Percentiles rank a stretch among this genome's conserved stretches.
These are phyloP conservation scores for Arabidopsis lyrata DNA, from an alignment of 441 rosid species.

Conservation along the genomic window DNA sequence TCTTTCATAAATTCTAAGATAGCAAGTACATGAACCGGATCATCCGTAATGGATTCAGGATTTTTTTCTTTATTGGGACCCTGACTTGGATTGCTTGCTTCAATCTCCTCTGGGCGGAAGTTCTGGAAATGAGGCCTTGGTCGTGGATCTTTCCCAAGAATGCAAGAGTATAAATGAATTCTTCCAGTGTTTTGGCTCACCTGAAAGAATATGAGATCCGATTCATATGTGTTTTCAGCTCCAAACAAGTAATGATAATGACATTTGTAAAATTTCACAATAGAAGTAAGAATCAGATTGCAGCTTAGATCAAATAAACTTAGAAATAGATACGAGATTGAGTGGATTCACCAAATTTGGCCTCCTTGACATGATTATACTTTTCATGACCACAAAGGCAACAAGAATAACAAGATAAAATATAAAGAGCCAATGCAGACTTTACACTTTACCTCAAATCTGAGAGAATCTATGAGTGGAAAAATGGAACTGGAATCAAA, in stretches of 20 bases:
- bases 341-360: slow-evolving; percentile 30
- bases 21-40: slow-evolving; percentile 57
- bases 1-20: slow-evolving; percentile 64
- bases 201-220: slow-evolving; percentile 46
- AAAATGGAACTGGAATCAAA: slow-evolving; percentile 49
- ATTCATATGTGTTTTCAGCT: slow-evolving; percentile 15
- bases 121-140: slow-evolving; percentile 83
- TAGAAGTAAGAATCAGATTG: slow-evolving; percentile 15
- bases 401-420: slow-evolving; percentile 9
- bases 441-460: slow-evolving; percentile 78
- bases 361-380: slow-evolving; percentile 3
- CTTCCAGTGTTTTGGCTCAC: slow-evolving; percentile 95
- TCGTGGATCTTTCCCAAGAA: slow-evolving; percentile 71
- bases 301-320: slow-evolving; percentile 23
- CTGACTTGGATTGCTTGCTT: slow-evolving; percentile 46
- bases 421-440: slow-evolving; percentile 27
- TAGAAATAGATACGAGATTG: slow-evolving; percentile 1
- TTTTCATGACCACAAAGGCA: slow-evolving; percentile 19
- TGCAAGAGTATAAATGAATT: slow-evolving; percentile 88
- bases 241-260: slow-evolving; percentile 3
- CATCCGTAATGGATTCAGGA: slow-evolving; percentile 47
- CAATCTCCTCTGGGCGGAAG: slow-evolving; percentile 86
- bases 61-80: slow-evolving; percentile 44
- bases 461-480: slow-evolving; percentile 55
- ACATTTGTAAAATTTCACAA: slow-evolving; percentile 16